Base-by-base conservation (phyloP, 345 rosid genomes). In the Turritis glabra region DNA sequence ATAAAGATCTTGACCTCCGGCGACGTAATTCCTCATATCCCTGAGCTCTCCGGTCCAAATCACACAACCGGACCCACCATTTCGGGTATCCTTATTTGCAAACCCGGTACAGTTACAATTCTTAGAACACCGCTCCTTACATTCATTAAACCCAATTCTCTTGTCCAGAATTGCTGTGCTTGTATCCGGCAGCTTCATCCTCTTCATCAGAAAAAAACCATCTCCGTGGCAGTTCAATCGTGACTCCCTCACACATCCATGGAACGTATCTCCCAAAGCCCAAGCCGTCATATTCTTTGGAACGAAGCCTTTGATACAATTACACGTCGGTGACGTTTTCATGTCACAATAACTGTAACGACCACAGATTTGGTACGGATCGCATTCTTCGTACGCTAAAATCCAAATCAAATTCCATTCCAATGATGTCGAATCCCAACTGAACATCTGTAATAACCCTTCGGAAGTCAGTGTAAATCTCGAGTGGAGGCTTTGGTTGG, bases 331-430 rank as follows among this genome's bases (percentile, higher is more conserved):
- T 1, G 91, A 84, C 3, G 75, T 85, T 52, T 88, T 80, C 13
- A 68, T 38, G 69, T 93, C 91, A 11, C 97, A 93, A 1, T 89
- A 61, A 2, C 96, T 91, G 67, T 73, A 85, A 0, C 88, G 78
- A 23, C 96, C 94, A 53, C 98, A 89, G 52, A 67, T 78, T 0
- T 40, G 0, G 75, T 82, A 89, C 3, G 47, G 0, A 79, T 89
- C 96, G 62, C 98, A 93, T 40, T 84, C 81, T 30, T 88, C 97
- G 27, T 81, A 82, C 1, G 87, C 90, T 7, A 87, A 86, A 7
- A 64, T 78, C 96, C 91, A 88, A 37, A 86, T 85, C 41, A 65
- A 5, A 66, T 43, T 83, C 92, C 90, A 85, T 13, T 9, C 32
- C 19, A 66, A 25, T 1, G 2, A 65, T 38, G 78, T 82, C 3